A percentile compares a stretch with the other conserved stretches of the same genome.
phyloP scores from a whole-genome alignment of 2,329 filamentous ascomycete species.

The Colletotrichum cereale region DNA sequence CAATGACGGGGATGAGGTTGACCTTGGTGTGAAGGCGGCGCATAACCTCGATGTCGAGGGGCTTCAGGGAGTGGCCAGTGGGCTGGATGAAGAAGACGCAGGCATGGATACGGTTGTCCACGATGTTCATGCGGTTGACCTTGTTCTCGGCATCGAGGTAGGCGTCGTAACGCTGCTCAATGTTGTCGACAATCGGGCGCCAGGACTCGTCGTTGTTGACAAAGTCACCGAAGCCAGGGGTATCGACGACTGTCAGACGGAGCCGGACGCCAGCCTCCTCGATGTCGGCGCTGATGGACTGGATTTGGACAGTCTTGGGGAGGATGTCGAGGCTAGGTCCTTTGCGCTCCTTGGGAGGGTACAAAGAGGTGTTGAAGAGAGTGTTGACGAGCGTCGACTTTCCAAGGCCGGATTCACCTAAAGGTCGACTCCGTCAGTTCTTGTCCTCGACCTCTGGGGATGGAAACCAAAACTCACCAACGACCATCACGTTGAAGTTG shows the following conservation, averaged over 20 bases:
- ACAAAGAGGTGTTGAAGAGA: conserved; percentile 98
- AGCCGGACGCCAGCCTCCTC: conserved; percentile 98
- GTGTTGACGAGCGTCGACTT: conserved; percentile 99
- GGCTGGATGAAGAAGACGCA: conserved; percentile 99
- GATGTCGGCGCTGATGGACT: conserved; percentile 95
- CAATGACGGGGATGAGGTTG: conserved; percentile 99
- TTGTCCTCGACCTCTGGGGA: not conserved
- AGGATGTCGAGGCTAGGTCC: conserved; percentile 97
- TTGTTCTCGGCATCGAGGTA: conserved; percentile 99
- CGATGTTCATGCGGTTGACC: conserved; percentile 99
- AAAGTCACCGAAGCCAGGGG: conserved; percentile 97
- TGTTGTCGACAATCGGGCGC: conserved; percentile 99
- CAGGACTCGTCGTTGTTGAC: conserved; percentile 99
- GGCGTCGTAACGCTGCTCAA: conserved; percentile 98
- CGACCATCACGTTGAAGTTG: conserved; percentile 99
- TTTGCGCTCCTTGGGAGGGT: conserved; percentile 98
- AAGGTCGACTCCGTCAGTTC: conserved; percentile 35
- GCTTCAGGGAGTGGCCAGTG: conserved; percentile 98
- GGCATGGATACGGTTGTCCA: conserved; percentile 98
- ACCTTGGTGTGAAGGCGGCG: conserved; percentile 99
- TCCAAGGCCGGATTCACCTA: conserved; percentile 98
- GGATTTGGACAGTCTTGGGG: conserved; percentile 96
- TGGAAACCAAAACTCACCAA: conserved; percentile 76
- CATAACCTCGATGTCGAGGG: conserved; percentile 99
- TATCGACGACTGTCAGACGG: conserved; percentile 96